Evolutionary conservation across 2,329 filamentous ascomycete genomes (phyloP).

Genomic region (Scedosporium minutisporum): DNA sequence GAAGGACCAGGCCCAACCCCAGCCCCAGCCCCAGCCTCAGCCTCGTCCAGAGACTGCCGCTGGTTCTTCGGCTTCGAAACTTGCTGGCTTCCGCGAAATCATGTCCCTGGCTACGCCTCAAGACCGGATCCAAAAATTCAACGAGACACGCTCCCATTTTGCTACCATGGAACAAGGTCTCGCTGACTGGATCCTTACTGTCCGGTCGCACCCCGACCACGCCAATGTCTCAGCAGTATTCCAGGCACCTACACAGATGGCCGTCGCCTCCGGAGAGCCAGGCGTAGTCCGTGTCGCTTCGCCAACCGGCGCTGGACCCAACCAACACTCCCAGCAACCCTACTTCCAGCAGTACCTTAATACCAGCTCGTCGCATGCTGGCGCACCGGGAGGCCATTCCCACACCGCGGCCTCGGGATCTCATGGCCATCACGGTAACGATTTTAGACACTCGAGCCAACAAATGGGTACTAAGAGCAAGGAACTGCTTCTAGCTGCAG

Average conservation of each 20-base stretch:
- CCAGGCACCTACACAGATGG: background rate
- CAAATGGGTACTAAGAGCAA: slow-evolving; percentile 78
- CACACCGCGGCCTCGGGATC: background rate
- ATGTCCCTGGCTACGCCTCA: slow-evolving; percentile 53
- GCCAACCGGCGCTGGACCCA: slow-evolving; percentile 13
- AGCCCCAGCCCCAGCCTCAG: background rate
- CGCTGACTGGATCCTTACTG: slow-evolving; percentile 41
- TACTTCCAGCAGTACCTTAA: slow-evolving; percentile 49
- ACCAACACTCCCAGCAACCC: slow-evolving; percentile 29
- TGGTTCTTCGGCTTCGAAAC: background rate
- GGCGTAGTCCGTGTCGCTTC: slow-evolving; percentile 6
- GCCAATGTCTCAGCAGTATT: background rate
- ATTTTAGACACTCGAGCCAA: slow-evolving; percentile 44
- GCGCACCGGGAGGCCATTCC: background rate
- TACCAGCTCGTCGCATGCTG: slow-evolving; percentile 27
- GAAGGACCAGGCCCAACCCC: slow-evolving; percentile 8
- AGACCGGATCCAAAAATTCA: slow-evolving; percentile 66
- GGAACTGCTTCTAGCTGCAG: slow-evolving; percentile 76
- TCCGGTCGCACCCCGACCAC: slow-evolving; percentile 23
- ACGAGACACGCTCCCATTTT: slow-evolving; percentile 62
- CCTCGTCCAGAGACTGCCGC: background rate
- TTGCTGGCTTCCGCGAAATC: slow-evolving; percentile 61
- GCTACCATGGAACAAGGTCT: slow-evolving; percentile 66
- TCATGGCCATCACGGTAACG: slow-evolving; percentile 19
- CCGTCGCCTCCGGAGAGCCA: background rate